These are phyloP conservation scores for Oenanthe javanica DNA, from an alignment of 140 eudicot genomes.

Conservation along the genomic window DNA sequence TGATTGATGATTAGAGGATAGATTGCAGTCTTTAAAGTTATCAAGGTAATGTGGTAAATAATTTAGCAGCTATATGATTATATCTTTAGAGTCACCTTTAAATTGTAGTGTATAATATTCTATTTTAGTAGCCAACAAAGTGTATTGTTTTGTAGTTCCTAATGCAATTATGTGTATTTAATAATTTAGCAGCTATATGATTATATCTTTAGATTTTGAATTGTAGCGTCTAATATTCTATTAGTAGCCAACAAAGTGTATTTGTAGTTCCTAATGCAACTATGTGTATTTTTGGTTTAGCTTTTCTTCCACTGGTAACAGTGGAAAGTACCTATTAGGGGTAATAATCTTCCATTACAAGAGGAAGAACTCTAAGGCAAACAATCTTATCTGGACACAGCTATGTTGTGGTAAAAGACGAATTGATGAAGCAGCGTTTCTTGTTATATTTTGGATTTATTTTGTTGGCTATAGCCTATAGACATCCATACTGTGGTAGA, in stretches of 20 bases:
- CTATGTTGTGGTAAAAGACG: neutral
- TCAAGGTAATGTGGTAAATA: neutral
- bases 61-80: neutral
- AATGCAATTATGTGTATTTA: neutral
- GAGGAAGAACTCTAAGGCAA: neutral
- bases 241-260: too few species aligned
- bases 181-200: too few species aligned
- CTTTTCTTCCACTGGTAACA: neutral
- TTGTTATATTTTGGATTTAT: neutral
- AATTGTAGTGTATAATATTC: neutral
- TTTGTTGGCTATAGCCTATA: neutral
- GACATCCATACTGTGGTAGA: neutral
- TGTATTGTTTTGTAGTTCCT: neutral
- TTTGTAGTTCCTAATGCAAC: neutral
- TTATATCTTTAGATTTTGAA: too few species aligned
- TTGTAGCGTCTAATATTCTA: too few species aligned
- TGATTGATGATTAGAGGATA: neutral
- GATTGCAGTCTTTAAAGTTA: neutral
- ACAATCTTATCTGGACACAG: neutral
- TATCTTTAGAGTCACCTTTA: neutral
- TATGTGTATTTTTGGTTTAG: neutral
- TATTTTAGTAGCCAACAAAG: neutral
- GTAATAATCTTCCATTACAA: neutral
- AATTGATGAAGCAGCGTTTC: neutral
- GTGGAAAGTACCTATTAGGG: neutral